Evolutionary conservation across 805 yeast genomes (phyloP).

Genomic region (Blastobotrys terrestris): DNA sequence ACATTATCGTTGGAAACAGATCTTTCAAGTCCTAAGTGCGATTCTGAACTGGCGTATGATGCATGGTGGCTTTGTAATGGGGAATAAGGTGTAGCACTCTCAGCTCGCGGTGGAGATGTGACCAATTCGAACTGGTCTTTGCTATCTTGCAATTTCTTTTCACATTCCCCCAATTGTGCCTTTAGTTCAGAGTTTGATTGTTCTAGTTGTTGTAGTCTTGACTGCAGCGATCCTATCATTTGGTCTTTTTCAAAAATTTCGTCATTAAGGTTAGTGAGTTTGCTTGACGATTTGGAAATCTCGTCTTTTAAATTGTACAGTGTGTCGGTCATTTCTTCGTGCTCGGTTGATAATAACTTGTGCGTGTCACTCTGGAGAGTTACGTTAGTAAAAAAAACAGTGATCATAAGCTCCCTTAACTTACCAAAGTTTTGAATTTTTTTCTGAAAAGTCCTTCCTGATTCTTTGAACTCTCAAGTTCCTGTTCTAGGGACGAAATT

Average conservation of each 20-base stretch:
- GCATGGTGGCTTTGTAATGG: not conserved
- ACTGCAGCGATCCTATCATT: not conserved
- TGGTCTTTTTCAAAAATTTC: not conserved
- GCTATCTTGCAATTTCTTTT: not conserved
- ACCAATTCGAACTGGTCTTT: not conserved
- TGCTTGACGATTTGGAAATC: slow-evolving; percentile 1
- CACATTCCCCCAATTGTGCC: not conserved
- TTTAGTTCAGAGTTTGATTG: not conserved
- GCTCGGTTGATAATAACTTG: slow-evolving; percentile 11
- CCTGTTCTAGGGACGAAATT: slow-evolving; percentile 31
- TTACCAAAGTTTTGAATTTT: slow-evolving; percentile 12
- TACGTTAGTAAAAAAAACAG: too few relatives aligned
- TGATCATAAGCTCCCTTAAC: too few relatives aligned
- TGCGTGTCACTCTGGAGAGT: slow-evolving; percentile 5
- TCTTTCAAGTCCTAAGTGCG: not conserved
- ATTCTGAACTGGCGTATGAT: not conserved
- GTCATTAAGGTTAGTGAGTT: not conserved
- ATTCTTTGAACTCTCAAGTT: slow-evolving; percentile 14
- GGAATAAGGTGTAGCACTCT: not conserved
- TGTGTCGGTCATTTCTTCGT: slow-evolving; percentile 14
- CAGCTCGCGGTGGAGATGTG: not conserved
- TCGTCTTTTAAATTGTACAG: slow-evolving; percentile 9
- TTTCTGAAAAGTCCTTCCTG: slow-evolving; percentile 17
- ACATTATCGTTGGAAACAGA: not conserved
- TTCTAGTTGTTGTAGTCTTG: not conserved